A percentile compares a stretch with the other conserved stretches of the same genome.
These are phyloP conservation scores for Beauveria varroae DNA, from an alignment of 2,329 filamentous ascomycete genomes.

Conservation along the genomic window DNA sequence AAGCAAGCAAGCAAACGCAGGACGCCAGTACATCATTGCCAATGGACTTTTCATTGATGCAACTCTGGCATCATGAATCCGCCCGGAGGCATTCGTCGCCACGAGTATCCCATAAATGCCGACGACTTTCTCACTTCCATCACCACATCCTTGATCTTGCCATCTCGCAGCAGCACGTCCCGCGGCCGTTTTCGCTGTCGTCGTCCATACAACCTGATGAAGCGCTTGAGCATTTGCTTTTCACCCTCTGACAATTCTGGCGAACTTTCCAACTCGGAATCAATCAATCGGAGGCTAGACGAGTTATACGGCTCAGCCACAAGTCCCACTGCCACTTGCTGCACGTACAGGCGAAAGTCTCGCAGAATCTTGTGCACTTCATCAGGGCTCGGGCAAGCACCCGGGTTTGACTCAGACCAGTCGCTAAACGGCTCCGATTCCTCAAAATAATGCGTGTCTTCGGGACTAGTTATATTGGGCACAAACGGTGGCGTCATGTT, in stretches of 20 bases:
- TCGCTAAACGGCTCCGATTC: conserved; percentile 68
- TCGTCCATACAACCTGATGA: conserved; percentile 43
- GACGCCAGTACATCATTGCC: not conserved
- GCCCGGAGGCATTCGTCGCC: conserved; percentile 45
- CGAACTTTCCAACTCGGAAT: conserved; percentile 38
- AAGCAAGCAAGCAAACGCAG: not conserved
- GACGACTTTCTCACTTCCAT: conserved; percentile 73
- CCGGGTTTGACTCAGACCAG: conserved; percentile 42
- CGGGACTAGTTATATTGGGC: conserved; percentile 58
- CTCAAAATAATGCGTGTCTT: conserved; percentile 87
- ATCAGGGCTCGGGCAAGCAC: conserved; percentile 21
- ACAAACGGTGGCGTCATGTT: conserved; percentile 68
- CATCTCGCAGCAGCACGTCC: conserved; percentile 79
- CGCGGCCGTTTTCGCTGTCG: conserved; percentile 72
- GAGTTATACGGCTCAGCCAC: conserved; percentile 42
- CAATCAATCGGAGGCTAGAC: conserved; percentile 39
- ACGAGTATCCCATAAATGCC: conserved; percentile 87
- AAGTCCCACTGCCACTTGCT: conserved; percentile 36
- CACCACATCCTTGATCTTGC: conserved; percentile 55
- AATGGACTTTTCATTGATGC: not conserved
- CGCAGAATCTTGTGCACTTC: conserved; percentile 27
- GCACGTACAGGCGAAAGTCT: conserved; percentile 32
- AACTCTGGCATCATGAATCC: conserved; percentile 20
- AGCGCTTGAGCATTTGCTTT: conserved; percentile 39
- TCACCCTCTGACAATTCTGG: conserved; percentile 26